Evolutionary conservation across 2,329 filamentous ascomycete species (phyloP).

Genomic region (Neodidymelliopsis sp.): DNA sequence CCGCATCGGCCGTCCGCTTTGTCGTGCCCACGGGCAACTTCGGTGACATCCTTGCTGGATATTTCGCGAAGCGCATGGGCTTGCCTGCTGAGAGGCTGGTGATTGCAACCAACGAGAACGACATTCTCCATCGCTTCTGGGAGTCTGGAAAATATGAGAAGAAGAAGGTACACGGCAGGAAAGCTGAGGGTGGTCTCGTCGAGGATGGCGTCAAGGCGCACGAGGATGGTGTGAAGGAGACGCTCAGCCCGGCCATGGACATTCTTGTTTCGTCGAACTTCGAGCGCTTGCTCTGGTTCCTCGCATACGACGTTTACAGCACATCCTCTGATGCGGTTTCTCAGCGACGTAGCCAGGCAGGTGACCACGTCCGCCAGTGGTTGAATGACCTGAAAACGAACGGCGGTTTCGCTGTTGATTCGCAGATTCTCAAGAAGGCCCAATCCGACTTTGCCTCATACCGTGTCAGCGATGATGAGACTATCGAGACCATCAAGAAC

Average conservation of each 20-base stretch:
- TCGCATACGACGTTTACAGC: slow-evolving; percentile 67
- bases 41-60: slow-evolving; percentile 90
- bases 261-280: slow-evolving; percentile 97
- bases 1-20: slow-evolving; percentile 74
- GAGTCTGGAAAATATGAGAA: slow-evolving; percentile 90
- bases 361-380: slow-evolving; percentile 80
- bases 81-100: slow-evolving; percentile 87
- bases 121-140: slow-evolving; percentile 96
- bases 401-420: slow-evolving; percentile 83
- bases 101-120: slow-evolving; percentile 96
- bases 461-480: slow-evolving; percentile 64
- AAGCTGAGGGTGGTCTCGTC: slow-evolving; percentile 63
- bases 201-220: slow-evolving; percentile 69
- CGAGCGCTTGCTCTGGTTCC: slow-evolving; percentile 92
- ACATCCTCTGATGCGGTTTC: slow-evolving; percentile 51
- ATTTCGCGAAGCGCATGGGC: slow-evolving; percentile 91
- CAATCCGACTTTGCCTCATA: slow-evolving; percentile 83
- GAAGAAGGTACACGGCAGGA: slow-evolving; percentile 67
- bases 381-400: slow-evolving; percentile 79
- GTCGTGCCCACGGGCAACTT: slow-evolving; percentile 97
- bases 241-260: slow-evolving; percentile 94
- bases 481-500: slow-evolving; percentile 56
- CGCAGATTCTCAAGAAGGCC: slow-evolving; percentile 74
- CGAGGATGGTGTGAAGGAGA: slow-evolving; percentile 82
- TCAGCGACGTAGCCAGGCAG: slow-evolving; percentile 60